These are phyloP conservation scores for Lotus japonicus DNA, from an alignment of 306 rosid genomes.

Conservation along the genomic window DNA sequence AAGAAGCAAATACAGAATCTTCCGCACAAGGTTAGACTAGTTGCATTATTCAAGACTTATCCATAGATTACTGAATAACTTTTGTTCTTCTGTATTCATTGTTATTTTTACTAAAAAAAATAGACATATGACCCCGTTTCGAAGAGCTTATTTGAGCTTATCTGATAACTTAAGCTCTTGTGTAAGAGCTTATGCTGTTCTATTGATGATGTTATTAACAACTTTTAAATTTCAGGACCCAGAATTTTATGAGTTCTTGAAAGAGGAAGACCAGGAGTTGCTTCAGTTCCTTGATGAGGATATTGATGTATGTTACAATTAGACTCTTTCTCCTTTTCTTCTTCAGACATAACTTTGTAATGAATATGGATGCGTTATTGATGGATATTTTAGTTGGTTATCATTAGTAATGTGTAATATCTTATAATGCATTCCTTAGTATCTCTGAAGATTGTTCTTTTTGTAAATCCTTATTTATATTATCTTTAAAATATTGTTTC, in stretches of 20 bases:
- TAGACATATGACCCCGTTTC: too few relatives aligned
- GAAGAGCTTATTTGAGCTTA: too few relatives aligned
- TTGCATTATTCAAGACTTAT: too few relatives aligned
- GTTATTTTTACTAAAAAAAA: too few relatives aligned
- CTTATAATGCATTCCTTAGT: background rate
- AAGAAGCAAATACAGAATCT: constrained; percentile 63
- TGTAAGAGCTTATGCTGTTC: too few relatives aligned
- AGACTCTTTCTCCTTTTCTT: background rate
- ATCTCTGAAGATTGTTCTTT: background rate
- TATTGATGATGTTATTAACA: constrained; percentile 18
- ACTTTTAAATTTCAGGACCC: constrained; percentile 60
- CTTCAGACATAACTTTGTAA: background rate
- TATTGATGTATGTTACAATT: constrained; percentile 36
- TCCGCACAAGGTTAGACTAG: constrained; percentile 46
- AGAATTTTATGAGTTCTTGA: constrained; percentile 71
- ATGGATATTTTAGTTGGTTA: background rate
- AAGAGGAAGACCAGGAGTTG: constrained; percentile 72
- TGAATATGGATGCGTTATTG: background rate
- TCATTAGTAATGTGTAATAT: background rate
- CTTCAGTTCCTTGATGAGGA: constrained; percentile 71
- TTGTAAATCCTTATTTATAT: background rate
- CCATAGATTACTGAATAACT: too few relatives aligned
- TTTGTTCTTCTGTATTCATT: too few relatives aligned
- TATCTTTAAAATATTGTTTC: background rate
- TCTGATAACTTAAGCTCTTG: too few relatives aligned